Evolutionary conservation across 129 eudicot species (phyloP).

Genomic region (Silybum marianum): DNA sequence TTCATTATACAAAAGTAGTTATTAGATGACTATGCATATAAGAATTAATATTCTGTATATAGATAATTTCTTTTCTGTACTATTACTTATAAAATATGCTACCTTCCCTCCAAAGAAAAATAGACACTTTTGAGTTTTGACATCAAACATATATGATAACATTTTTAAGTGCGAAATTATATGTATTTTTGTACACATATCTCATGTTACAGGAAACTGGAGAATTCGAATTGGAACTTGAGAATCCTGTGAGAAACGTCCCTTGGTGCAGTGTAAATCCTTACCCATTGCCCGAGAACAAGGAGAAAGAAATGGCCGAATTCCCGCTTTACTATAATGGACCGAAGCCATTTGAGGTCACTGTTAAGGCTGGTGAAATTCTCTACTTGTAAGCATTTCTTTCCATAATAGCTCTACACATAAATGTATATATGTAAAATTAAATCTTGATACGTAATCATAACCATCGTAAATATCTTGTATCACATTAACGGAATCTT

Average conservation of each 20-base stretch:
- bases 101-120: too few relatives aligned
- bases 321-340: slow-evolving; percentile 79
- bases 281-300: slow-evolving; percentile 46
- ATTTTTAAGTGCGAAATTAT: too few relatives aligned
- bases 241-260: slow-evolving; percentile 65
- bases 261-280: slow-evolving; percentile 99
- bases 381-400: slow-evolving; percentile 75
- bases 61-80: too few relatives aligned
- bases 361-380: slow-evolving; percentile 93
- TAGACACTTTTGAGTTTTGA: background rate
- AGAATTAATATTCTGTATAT: too few relatives aligned
- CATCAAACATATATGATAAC: background rate
- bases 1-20: too few relatives aligned
- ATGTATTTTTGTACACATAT: background rate
- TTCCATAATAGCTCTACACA: too few relatives aligned
- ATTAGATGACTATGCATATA: too few relatives aligned
- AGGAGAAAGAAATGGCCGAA: slow-evolving; percentile 46
- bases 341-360: slow-evolving; percentile 89
- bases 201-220: slow-evolving; percentile 51
- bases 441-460: background rate
- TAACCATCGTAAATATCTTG: too few relatives aligned
- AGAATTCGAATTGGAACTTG: slow-evolving; percentile 60
- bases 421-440: background rate
- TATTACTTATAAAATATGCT: background rate
- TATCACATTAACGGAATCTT: too few relatives aligned